phyloP scores from a whole-genome alignment of 352 stramenopile species.

The Globisporangium parvum region DNA sequence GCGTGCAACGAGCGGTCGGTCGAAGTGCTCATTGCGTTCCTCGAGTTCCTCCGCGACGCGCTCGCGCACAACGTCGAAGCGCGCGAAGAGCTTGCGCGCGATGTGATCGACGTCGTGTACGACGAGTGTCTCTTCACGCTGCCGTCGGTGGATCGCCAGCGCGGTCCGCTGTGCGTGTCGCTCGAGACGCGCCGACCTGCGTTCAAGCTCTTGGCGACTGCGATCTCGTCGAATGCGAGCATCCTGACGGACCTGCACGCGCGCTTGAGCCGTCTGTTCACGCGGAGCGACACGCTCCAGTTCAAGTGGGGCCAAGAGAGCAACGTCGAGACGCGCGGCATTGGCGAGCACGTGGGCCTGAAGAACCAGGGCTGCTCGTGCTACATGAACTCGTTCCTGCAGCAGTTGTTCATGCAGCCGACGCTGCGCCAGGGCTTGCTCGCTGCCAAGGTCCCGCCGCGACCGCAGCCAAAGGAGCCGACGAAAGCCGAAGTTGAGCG shows the following conservation, averaged over 20 bases:
- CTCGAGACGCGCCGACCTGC: slow-evolving; percentile 70
- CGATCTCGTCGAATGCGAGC: slow-evolving; percentile 56
- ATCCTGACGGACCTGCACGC: slow-evolving; percentile 59
- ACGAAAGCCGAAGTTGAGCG: slow-evolving; percentile 90
- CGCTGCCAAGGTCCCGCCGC: slow-evolving; percentile 54
- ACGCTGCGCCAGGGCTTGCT: slow-evolving; percentile 76
- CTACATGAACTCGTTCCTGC: slow-evolving; percentile 99
- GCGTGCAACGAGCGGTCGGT: slow-evolving; percentile 59
- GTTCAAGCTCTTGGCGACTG: slow-evolving; percentile 76
- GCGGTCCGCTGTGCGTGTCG: slow-evolving; percentile 68
- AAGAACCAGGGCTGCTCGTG: slow-evolving; percentile 99
- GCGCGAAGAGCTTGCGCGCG: slow-evolving; percentile 39
- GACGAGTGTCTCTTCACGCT: slow-evolving; percentile 83
- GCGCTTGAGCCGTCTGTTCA: slow-evolving; percentile 58
- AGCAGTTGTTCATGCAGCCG: slow-evolving; percentile 94
- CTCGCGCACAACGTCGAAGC: slow-evolving; percentile 47
- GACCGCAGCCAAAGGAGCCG: slow-evolving; percentile 50
- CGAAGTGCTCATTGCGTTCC: slow-evolving; percentile 66
- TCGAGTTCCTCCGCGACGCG: slow-evolving; percentile 76
- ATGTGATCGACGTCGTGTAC: slow-evolving; percentile 79
- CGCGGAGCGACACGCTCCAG: slow-evolving; percentile 45
- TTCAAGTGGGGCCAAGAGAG: slow-evolving; percentile 82
- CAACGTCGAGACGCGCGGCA: slow-evolving; percentile 75
- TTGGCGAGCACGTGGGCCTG: slow-evolving; percentile 88
- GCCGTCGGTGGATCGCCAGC: slow-evolving; percentile 51